These are phyloP conservation scores for Phytophthora aleatoria DNA, from an alignment of 352 stramenopile species.

Conservation along the genomic window DNA sequence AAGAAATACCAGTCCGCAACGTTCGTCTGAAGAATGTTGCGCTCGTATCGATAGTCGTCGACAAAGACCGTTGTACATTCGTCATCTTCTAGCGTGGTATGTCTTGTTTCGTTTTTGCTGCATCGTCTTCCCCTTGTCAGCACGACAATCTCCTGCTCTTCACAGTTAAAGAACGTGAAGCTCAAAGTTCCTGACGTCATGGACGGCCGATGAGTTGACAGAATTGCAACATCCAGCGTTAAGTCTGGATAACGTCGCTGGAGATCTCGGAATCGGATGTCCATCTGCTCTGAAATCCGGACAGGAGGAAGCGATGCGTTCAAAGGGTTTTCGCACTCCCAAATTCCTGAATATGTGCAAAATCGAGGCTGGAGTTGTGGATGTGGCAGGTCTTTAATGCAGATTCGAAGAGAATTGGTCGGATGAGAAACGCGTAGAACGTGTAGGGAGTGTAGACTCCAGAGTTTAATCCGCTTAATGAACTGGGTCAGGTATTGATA, in stretches of 20 bases:
- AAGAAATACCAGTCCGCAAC: constrained; percentile 39
- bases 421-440: background rate
- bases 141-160: constrained; percentile 40
- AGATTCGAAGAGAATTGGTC: background rate
- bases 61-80: constrained; percentile 44
- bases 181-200: constrained; percentile 8
- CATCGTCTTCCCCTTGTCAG: constrained; percentile 36
- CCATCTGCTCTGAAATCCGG: constrained; percentile 34
- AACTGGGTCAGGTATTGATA: constrained; percentile 33
- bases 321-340: constrained; percentile 22
- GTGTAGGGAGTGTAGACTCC: constrained; percentile 34
- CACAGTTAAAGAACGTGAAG: constrained; percentile 11
- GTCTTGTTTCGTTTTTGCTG: background rate
- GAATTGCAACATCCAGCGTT: constrained; percentile 26
- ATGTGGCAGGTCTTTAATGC: background rate
- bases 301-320: constrained; percentile 10
- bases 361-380: constrained; percentile 17
- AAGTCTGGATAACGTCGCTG: constrained; percentile 31
- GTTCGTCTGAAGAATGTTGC: constrained; percentile 40
- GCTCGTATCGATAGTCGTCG: constrained; percentile 63
- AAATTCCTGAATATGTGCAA: constrained; percentile 27
- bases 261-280: constrained; percentile 27
- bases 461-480: constrained; percentile 3
- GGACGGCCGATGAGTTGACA: constrained; percentile 21
- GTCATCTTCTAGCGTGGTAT: background rate